Evolutionary conservation across 2,329 filamentous ascomycete genomes (phyloP).

Genomic region (Zalaria sp.): DNA sequence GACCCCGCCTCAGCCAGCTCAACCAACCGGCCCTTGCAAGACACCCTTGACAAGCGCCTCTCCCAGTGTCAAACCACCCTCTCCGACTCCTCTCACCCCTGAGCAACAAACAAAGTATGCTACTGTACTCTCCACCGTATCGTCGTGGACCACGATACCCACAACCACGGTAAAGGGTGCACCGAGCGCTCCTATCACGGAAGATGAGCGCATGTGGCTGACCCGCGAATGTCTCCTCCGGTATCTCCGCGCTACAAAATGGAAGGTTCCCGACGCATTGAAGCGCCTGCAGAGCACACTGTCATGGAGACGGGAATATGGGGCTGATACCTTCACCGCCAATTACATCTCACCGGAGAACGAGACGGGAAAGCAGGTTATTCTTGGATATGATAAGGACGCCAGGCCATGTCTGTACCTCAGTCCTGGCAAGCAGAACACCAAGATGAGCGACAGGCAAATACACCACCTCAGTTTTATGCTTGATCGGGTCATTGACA

Average conservation of each 20-base stretch:
- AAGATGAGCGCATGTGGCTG: conserved; percentile 76
- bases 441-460: conserved; percentile 70
- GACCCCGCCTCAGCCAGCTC: conserved; percentile 5
- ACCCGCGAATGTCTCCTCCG: conserved; percentile 84
- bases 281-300: conserved; percentile 71
- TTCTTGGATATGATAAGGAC: conserved; percentile 75
- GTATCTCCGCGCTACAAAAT: conserved; percentile 89
- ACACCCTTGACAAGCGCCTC: conserved; percentile 17
- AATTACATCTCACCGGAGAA: conserved; percentile 91
- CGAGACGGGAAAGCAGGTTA: conserved; percentile 88
- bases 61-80: conserved; percentile 41
- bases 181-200: conserved; percentile 50
- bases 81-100: conserved; percentile 47
- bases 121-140: conserved; percentile 55
- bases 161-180: conserved; percentile 46
- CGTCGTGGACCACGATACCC: conserved; percentile 56
- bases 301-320: conserved; percentile 83
- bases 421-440: conserved; percentile 84
- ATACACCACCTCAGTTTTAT: conserved; percentile 92
- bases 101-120: conserved; percentile 78
- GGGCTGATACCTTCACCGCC: conserved; percentile 60
- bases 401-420: conserved; percentile 84
- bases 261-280: conserved; percentile 61
- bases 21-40: conserved; percentile 14
- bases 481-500: conserved; percentile 76